These are phyloP conservation scores for Porphyrellus sp. DNA, from an alignment of 1,284 basidiomycete species.

Conservation along the genomic window DNA sequence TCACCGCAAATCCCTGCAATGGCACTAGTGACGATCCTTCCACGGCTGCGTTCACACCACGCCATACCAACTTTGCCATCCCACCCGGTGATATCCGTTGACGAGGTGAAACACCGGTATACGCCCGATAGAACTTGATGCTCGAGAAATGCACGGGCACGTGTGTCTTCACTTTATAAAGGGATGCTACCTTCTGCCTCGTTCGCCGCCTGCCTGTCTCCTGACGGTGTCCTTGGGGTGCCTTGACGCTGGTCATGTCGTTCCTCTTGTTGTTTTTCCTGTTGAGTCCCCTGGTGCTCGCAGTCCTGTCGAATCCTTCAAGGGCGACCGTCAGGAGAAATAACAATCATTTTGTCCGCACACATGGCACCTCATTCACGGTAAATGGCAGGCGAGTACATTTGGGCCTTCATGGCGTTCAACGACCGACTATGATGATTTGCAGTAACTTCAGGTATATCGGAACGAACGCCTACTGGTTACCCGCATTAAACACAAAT, in stretches of 20 bases:
- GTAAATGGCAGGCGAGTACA: constrained; percentile 48
- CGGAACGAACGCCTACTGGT: constrained; percentile 70
- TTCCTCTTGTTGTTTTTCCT: constrained; percentile 15
- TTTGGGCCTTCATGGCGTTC: neutral
- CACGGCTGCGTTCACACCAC: neutral
- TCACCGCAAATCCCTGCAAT: neutral
- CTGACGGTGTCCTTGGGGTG: neutral
- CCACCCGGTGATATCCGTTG: constrained; percentile 1
- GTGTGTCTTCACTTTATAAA: constrained; percentile 24
- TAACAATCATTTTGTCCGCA: constrained; percentile 40
- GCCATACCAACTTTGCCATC: neutral
- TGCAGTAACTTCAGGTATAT: constrained; percentile 51
- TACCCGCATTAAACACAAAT: constrained; percentile 52
- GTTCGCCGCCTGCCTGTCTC: constrained; percentile 2
- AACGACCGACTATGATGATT: constrained; percentile 4
- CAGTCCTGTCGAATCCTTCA: constrained; percentile 14
- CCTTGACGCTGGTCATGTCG: constrained; percentile 20
- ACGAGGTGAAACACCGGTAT: constrained; percentile 2
- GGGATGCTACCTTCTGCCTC: neutral
- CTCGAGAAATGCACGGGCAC: neutral
- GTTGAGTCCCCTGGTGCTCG: constrained; percentile 16
- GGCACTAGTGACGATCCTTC: no score
- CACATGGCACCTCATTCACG: constrained; percentile 43
- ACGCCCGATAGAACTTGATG: neutral
- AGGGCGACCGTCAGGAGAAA: constrained; percentile 17